Base-by-base conservation (phyloP, 257 asterid genomes). In the Gynochthodes officinalis region DNA sequence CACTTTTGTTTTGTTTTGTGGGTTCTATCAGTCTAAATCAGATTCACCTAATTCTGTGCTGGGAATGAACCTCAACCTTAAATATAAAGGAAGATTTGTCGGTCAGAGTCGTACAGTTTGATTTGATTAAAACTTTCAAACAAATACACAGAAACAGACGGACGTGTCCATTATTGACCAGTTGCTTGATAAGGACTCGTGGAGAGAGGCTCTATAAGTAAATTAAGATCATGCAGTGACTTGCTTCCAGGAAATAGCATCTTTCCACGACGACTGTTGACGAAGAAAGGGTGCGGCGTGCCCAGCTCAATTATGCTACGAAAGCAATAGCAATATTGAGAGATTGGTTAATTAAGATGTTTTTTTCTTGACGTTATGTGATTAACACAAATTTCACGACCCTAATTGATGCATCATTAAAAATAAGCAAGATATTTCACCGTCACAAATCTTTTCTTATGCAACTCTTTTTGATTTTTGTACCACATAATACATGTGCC, bases 51-150 rank as follows among this genome's bases (percentile, higher is more conserved):
- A 59, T 59, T 14, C 7, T 37, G 42, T 12, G 9, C 14, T 57
- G 64, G 65, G 54, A 69, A 15, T 14, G 53, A n/a, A 70, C 27
- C 49, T 21, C 64, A 42, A 0, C 35, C 64, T 53, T 69, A 69
- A n/a, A 70, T 70, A 70, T 16, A 70, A 37, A 39, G 39, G 50
- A 14, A 49, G 49, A 64, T 64, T 53, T 37, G 62, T 39, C 27
- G 73, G 64, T 54, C 53, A 54, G 64, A 69, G 50, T 69, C 37
- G 23, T 18, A 54, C 69, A 54, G 64, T 69, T 69, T 69, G 73
- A 53, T 69, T n/a, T 53, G 44, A 54, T 40, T 37, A 54, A 53
- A 50, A 48, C 46, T 46, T 68, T 68, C 72, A 49, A 49, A 67
- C 72, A 3, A 61, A 67, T 7, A 3, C 1, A 16, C 30, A 35